Percentiles rank a stretch among this genome's conserved stretches.
Evolutionary conservation across 768 basidiomycete genomes (phyloP).

Genomic region (Rhodotorula graminis): DNA sequence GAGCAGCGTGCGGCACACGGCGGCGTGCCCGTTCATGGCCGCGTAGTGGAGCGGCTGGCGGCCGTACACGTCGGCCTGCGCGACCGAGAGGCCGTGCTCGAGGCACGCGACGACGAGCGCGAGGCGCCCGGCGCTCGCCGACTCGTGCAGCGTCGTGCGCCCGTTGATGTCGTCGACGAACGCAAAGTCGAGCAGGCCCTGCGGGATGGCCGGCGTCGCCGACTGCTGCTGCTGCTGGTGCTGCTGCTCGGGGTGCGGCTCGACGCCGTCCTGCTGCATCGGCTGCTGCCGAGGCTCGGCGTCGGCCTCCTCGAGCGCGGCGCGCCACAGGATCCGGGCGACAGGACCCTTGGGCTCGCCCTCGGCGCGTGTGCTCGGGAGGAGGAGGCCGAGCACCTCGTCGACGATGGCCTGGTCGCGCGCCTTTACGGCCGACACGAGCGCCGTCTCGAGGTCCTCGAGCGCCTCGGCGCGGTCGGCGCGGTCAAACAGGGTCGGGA

Average conservation of each 20-base stretch:
- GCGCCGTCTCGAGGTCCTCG: slow-evolving; percentile 43
- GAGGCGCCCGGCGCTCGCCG: slow-evolving; percentile 74
- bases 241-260: slow-evolving; percentile 43
- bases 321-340: slow-evolving; percentile 91
- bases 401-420: slow-evolving; percentile 84
- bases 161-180: slow-evolving; percentile 97
- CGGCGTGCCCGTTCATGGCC: slow-evolving; percentile 80
- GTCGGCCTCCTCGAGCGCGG: slow-evolving; percentile 65
- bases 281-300: neutral
- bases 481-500: slow-evolving; percentile 43
- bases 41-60: slow-evolving; percentile 93
- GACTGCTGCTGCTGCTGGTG: slow-evolving; percentile 71
- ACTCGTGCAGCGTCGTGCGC: slow-evolving; percentile 82
- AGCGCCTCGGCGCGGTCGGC: slow-evolving; percentile 44
- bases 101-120: slow-evolving; percentile 78
- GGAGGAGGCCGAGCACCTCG: slow-evolving; percentile 68
- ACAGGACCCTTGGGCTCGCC: slow-evolving; percentile 63
- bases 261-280: slow-evolving; percentile 36
- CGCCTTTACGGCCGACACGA: slow-evolving; percentile 46
- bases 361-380: slow-evolving; percentile 55
- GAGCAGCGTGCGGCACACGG: slow-evolving; percentile 70
- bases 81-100: slow-evolving; percentile 62
- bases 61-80: slow-evolving; percentile 80
- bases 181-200: slow-evolving; percentile 71
- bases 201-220: slow-evolving; percentile 55